Base-by-base conservation (phyloP, 2,329 filamentous ascomycete species). In the Cladophialophora yegresii region DNA sequence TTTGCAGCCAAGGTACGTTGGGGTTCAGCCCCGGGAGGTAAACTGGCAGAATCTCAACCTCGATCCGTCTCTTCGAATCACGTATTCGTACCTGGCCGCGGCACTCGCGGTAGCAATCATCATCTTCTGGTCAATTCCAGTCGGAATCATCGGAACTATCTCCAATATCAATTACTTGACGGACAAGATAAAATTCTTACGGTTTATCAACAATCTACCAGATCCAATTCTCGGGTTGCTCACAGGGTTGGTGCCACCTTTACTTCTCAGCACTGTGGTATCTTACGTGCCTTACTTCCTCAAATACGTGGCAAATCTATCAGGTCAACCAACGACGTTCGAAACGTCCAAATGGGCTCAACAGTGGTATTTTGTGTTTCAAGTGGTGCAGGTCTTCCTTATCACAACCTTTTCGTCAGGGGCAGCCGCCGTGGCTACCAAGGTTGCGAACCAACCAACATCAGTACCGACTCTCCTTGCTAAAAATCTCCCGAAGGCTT, bases 231-330 rank as follows among this genome's bases (percentile, higher is more conserved):
- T 92, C 73, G 93, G 92, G 56, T 85, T 96, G 16, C 84, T 99
- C 49, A 89, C 90, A 50, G 93, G 93, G 65, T 85, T 98, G 55
- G 77, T 98, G 7, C 95, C 95, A 0, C 86, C 91, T 0, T 84
- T 96, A 13, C 79, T 91, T 20, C 82, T 97, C 69, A 86, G 82
- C 89, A 6, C 81, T 96, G 54, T 88, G 91, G 4, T 82, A 93
- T n/a, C 83, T 96, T 72, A 96, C 96, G 85, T 98, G 8, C 95
- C 91, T 4, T 84, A 90, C 58, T 85, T 98, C 69, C 89, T 96
- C 75, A 85, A 93, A 77, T 82, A 98, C 67, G 89, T 90, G 72
- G 93, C 92, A 63, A 91, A 86, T 73, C 78, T 91, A 26, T 84
- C 90, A 22, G 93, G 93, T 32, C 89, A 92, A 65, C 92, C 92